Evolutionary conservation across 1,284 basidiomycete species (phyloP).

Genomic region (Naganishia sp.): DNA sequence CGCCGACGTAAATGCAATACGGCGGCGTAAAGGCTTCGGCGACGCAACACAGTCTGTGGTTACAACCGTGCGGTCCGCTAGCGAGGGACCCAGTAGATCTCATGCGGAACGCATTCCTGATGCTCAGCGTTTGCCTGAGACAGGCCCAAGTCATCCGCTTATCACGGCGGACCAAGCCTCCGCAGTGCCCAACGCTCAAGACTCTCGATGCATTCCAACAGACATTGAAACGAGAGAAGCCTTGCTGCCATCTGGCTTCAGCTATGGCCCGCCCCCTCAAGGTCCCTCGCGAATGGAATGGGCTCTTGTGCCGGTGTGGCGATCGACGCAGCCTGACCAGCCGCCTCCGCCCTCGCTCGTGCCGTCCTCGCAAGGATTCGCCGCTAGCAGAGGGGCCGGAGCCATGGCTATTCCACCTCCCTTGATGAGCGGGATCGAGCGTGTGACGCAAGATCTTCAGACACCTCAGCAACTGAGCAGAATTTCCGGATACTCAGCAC

Average conservation of each 20-base stretch:
- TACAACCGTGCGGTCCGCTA: neutral
- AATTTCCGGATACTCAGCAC: neutral
- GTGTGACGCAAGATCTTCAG: neutral
- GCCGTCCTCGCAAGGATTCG: neutral
- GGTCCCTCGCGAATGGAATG: conserved; percentile 7
- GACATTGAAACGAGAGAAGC: neutral
- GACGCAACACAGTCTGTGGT: neutral
- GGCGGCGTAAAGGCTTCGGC: conserved; percentile 1
- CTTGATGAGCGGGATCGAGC: neutral
- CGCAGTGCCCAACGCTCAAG: neutral
- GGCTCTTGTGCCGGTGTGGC: conserved; percentile 18
- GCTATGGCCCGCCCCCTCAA: neutral
- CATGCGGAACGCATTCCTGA: neutral
- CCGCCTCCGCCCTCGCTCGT: neutral
- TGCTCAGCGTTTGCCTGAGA: no score
- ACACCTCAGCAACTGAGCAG: neutral
- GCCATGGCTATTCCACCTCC: neutral
- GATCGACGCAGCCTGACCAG: neutral
- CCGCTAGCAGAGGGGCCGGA: neutral
- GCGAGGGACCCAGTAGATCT: conserved; percentile 1
- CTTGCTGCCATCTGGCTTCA: neutral
- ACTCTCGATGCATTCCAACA: neutral
- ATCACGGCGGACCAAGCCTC: no score
- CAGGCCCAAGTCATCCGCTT: no score
- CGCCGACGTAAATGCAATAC: conserved; percentile 46